Conservation (phyloP, 768 basidiomycete species). For the Tylopilus rubrobrunneus region DNA sequence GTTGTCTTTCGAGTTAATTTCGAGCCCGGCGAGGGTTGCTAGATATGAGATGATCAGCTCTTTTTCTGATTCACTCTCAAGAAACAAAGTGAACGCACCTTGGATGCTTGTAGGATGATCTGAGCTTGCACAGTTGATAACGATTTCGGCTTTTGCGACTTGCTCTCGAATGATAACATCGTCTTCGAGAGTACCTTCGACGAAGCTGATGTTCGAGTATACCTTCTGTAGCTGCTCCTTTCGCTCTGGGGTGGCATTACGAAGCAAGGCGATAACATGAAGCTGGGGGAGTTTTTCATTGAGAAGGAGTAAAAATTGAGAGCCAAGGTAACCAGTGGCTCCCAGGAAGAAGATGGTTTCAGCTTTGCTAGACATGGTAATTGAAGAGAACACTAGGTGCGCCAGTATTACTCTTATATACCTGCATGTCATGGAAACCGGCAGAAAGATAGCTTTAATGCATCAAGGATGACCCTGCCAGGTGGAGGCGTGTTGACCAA, state of each 20-base stretch:
- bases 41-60: not conserved
- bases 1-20: conserved; percentile 32
- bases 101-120: conserved; percentile 35
- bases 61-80: not conserved
- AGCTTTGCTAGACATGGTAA: conserved; percentile 10
- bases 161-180: conserved; percentile 33
- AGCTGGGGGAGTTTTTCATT: conserved; percentile 31
- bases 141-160: conserved; percentile 34
- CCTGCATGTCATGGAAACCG: conserved; percentile 1
- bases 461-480: conserved; percentile 5
- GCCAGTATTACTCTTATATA: not conserved
- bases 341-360: conserved; percentile 39
- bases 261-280: conserved; percentile 36
- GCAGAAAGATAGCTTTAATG: not conserved
- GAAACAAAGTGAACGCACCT: conserved; percentile 18
- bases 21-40: conserved; percentile 39
- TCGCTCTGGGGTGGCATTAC: conserved; percentile 30
- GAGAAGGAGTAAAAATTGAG: conserved; percentile 35
- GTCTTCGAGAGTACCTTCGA: conserved; percentile 40
- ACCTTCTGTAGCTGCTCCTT: conserved; percentile 28
- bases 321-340: conserved; percentile 43
- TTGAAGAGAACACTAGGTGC: not conserved
- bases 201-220: conserved; percentile 32
- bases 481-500: conserved; percentile 1
- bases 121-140: conserved; percentile 40